These are phyloP conservation scores for Colletotrichum chrysophilum DNA, from an alignment of 2,329 filamentous ascomycete species.

Conservation along the genomic window DNA sequence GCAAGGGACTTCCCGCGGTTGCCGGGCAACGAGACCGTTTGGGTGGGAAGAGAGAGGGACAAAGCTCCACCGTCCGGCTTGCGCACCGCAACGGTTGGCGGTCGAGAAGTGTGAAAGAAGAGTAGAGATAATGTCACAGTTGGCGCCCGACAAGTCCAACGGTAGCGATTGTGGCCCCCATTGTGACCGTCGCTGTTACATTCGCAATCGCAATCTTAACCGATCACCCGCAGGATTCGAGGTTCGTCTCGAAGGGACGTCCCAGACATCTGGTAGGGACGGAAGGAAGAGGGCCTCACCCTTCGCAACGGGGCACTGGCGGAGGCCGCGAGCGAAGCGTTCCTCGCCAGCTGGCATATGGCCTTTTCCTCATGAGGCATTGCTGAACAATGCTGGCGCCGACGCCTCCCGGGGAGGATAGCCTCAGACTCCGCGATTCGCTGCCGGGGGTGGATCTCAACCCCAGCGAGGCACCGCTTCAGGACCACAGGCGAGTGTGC, in stretches of 20 bases:
- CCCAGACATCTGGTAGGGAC: not conserved
- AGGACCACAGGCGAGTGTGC: not conserved
- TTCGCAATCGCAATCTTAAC: not conserved
- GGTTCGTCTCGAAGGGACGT: not conserved
- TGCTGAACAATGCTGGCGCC: not conserved
- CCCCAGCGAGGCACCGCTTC: conserved; percentile 15
- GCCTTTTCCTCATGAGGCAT: not conserved
- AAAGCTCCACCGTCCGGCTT: not conserved
- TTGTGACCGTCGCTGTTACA: not conserved
- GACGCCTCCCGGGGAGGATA: not conserved
- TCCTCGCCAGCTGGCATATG: not conserved
- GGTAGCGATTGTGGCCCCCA: not conserved
- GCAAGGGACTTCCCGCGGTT: conserved; percentile 22
- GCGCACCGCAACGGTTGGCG: not conserved
- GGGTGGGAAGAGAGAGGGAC: not conserved
- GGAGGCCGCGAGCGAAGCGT: not conserved
- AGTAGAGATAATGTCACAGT: not conserved
- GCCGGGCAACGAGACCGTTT: conserved; percentile 19
- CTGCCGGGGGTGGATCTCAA: conserved; percentile 19
- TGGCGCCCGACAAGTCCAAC: not conserved
- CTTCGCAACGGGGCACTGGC: not conserved
- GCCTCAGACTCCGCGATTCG: conserved; percentile 30
- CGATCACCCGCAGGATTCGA: not conserved
- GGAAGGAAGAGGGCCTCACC: not conserved
- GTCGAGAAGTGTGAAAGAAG: not conserved